These are phyloP conservation scores for Pedinophyceae sp. DNA, from an alignment of 139 green algal species.

Conservation along the genomic window DNA sequence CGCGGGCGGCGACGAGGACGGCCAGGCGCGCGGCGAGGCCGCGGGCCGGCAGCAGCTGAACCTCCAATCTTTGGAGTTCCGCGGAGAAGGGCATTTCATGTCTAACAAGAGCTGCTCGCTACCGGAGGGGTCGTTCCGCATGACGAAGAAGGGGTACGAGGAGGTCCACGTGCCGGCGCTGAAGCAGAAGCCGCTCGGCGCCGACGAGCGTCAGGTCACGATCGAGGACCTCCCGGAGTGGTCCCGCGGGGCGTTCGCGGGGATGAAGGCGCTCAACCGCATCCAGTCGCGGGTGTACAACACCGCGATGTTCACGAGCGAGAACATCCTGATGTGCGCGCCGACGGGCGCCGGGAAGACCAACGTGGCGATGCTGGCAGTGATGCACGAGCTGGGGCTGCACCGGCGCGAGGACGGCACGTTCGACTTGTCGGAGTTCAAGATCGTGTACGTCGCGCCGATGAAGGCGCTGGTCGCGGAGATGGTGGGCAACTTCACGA, in stretches of 20 bases:
- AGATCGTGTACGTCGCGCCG: slow-evolving; percentile 93
- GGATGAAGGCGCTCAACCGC: slow-evolving; percentile 80
- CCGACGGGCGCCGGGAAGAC: slow-evolving; percentile 92
- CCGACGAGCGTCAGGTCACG: slow-evolving; percentile 17
- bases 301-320: slow-evolving; percentile 62
- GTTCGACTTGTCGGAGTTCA: slow-evolving; percentile 77
- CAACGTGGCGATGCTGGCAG: slow-evolving; percentile 93
- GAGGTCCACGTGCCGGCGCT: slow-evolving; percentile 90
- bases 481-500: slow-evolving; percentile 89
- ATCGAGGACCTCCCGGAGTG: slow-evolving; percentile 85
- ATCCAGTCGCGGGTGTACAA: slow-evolving; percentile 79
- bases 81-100: slow-evolving; percentile 69
- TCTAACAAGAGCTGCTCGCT: slow-evolving; percentile 67
- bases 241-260: slow-evolving; percentile 66
- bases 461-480: slow-evolving; percentile 98
- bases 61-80: slow-evolving; percentile 68
- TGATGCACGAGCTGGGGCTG: slow-evolving; percentile 71
- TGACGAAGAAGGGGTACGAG: slow-evolving; percentile 75
- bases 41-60: slow-evolving; percentile 56
- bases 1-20: slow-evolving; percentile 5
- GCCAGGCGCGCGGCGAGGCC: slow-evolving; percentile 15
- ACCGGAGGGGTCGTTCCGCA: slow-evolving; percentile 13
- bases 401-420: slow-evolving; percentile 56
- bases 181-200: slow-evolving; percentile 73
- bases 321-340: slow-evolving; percentile 89